These are phyloP conservation scores for Phaffia rhodozyma DNA, from an alignment of 1,284 basidiomycete species.

Conservation along the genomic window DNA sequence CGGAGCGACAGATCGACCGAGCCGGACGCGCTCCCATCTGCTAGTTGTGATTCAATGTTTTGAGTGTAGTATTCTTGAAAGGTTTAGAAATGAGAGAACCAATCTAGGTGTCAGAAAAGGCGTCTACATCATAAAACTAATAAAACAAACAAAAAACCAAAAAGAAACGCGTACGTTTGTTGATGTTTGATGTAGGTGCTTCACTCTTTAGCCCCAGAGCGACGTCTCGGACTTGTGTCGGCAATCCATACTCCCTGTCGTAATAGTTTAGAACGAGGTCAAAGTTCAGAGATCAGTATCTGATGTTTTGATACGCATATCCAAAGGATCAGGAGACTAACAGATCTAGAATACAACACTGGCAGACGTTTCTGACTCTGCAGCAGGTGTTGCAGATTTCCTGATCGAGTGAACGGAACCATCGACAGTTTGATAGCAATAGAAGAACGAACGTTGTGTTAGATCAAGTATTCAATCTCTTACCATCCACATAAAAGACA, in stretches of 20 bases:
- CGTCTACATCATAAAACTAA: too few species aligned
- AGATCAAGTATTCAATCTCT: too few species aligned
- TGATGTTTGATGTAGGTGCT: slow-evolving; percentile 90
- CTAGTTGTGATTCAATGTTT: slow-evolving; percentile 79
- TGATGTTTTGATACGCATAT: not conserved
- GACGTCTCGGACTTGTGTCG: slow-evolving; percentile 93
- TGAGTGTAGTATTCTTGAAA: slow-evolving; percentile 81
- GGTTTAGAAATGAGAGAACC: not conserved
- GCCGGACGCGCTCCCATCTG: slow-evolving; percentile 23
- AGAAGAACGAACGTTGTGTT: not conserved
- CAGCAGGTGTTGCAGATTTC: slow-evolving; percentile 98
- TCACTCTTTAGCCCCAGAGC: slow-evolving; percentile 76
- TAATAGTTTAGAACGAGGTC: slow-evolving; percentile 14
- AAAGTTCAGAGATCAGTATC: not conserved
- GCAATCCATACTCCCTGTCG: slow-evolving; percentile 69
- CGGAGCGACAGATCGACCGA: slow-evolving; percentile 37
- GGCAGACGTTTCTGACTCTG: slow-evolving; percentile 97
- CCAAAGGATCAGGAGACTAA: slow-evolving; percentile 19
- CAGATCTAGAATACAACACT: slow-evolving; percentile 90
- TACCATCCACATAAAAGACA: not conserved
- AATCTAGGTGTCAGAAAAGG: not conserved
- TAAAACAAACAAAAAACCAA: not conserved
- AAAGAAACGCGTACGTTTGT: slow-evolving; percentile 42
- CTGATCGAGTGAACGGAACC: not conserved
- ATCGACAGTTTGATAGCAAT: too few species aligned